These are phyloP conservation scores for Crithidia sp. DNA, from an alignment of 208 protist genomes.

Conservation along the genomic window DNA sequence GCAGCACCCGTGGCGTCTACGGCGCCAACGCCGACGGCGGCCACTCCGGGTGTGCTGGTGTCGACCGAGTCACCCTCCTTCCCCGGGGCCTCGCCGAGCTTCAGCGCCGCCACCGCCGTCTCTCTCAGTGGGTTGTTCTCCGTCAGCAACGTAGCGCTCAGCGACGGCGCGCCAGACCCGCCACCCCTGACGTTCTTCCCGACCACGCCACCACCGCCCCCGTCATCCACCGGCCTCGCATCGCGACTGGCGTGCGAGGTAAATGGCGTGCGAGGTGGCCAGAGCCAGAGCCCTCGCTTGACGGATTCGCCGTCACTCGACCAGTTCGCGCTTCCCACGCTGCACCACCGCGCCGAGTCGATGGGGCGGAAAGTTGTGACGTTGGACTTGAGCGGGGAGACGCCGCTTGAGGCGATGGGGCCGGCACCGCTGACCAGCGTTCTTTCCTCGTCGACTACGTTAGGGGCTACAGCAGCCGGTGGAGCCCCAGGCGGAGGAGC, in stretches of 20 bases:
- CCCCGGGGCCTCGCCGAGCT: background rate
- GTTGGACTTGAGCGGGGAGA: background rate
- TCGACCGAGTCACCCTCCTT: too few relatives aligned
- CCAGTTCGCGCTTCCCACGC: constrained; percentile 13
- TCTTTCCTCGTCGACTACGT: too few relatives aligned
- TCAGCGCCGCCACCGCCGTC: background rate
- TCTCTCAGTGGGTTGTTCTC: constrained; percentile 13
- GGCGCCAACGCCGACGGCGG: background rate
- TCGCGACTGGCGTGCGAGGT: background rate
- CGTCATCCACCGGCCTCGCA: background rate
- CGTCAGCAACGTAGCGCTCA: constrained; percentile 12
- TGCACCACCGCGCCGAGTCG: constrained; percentile 5
- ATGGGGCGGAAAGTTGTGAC: background rate
- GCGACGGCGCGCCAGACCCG: constrained; percentile 1
- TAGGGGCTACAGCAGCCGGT: too few relatives aligned
- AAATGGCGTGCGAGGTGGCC: background rate
- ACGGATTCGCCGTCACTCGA: constrained; percentile 24
- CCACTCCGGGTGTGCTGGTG: background rate
- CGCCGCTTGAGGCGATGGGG: background rate
- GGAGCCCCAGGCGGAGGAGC: background rate
- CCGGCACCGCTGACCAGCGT: background rate
- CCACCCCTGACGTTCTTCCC: constrained; percentile 9
- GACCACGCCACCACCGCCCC: constrained; percentile 12
- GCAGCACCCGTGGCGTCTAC: too few relatives aligned
- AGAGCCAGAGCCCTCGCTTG: background rate